A percentile compares a stretch with the other conserved stretches of the same genome.
Evolutionary conservation across 768 basidiomycete genomes (phyloP).

Genomic region (Rubroboletus satanas): DNA sequence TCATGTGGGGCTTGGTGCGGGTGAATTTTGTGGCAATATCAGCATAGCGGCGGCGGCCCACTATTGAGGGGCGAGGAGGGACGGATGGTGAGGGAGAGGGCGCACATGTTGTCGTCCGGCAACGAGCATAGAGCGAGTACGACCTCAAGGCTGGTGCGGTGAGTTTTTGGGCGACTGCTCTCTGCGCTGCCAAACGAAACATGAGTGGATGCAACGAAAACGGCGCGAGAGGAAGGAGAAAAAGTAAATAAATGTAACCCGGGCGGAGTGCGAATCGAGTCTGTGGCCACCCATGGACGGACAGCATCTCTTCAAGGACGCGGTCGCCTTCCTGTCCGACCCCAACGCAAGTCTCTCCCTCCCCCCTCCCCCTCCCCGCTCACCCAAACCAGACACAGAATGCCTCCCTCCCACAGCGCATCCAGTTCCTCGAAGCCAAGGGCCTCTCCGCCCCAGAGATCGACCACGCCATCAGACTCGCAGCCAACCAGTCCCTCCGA

Average conservation of each 20-base stretch:
- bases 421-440: slow-evolving; percentile 95
- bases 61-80: neutral
- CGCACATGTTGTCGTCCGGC: slow-evolving; percentile 12
- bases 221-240: neutral
- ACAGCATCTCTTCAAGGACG: slow-evolving; percentile 74
- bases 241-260: neutral
- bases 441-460: slow-evolving; percentile 83
- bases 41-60: slow-evolving; percentile 60
- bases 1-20: slow-evolving; percentile 86
- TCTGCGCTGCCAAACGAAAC: slow-evolving; percentile 31
- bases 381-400: slow-evolving; percentile 55
- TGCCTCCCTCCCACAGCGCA: slow-evolving; percentile 76
- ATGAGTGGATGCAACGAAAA: slow-evolving; percentile 14
- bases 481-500: slow-evolving; percentile 33
- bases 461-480: slow-evolving; percentile 74
- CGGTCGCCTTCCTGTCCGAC: slow-evolving; percentile 82
- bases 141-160: neutral
- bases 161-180: slow-evolving; percentile 2
- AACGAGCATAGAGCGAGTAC: slow-evolving; percentile 7
- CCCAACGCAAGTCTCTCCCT: slow-evolving; percentile 52
- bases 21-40: slow-evolving; percentile 58
- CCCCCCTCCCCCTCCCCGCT: slow-evolving; percentile 3
- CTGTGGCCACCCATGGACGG: slow-evolving; percentile 41
- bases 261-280: slow-evolving; percentile 29
- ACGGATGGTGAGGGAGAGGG: neutral